Base-by-base conservation (phyloP, 805 yeast species). In the Helenozyma baotianmanensis region DNA sequence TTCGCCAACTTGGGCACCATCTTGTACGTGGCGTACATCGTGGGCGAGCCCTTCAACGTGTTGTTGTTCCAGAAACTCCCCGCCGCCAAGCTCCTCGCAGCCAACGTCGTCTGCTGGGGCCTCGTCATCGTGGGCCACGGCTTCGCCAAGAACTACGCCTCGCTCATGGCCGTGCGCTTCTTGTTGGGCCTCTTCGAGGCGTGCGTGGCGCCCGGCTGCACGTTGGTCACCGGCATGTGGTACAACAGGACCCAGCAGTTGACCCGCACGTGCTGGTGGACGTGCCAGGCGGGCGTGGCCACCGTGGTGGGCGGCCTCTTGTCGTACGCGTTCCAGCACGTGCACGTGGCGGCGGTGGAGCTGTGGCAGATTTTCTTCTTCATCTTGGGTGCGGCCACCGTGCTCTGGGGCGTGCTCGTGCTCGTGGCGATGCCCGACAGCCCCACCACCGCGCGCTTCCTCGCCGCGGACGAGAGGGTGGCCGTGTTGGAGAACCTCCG, bases 291-390 rank as follows among this genome's bases (percentile, higher is more conserved):
- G 1, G 82, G 83, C 12, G 64, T 10, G 56, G 76, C 80, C 2
- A 69, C 78, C 14, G 64, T 72, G 8, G 74, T 79, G 14, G 70
- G 70, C 3, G 63, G 68, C 1, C 44, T 61, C 9, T 45, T 65
- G 19, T 62, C 50, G 64, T 3, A 67, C 53, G 78, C 68, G 0
- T 77, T 78, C 50, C 77, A 73, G 45, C 76, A 72, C 42, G 68
- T 76, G 14, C 40, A 47, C 28, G 5, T 8, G 7, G 51, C 54
- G 28, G 39, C 53, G 9, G 62, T 75, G 35, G 51, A 63, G 16
- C 68, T 79, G n/a, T 78, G 82, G 82, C 80, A 75, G 52, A 74
- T 77, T 29, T 68, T 76, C 56, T 78, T 75, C 50, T 47, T 77
- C 12, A 67, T 74, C 4, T 70, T 77, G 48, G 84, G 84, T 7